Evolutionary conservation across 352 stramenopile species (phyloP).

Genomic region (Globisporangium middletonii): DNA sequence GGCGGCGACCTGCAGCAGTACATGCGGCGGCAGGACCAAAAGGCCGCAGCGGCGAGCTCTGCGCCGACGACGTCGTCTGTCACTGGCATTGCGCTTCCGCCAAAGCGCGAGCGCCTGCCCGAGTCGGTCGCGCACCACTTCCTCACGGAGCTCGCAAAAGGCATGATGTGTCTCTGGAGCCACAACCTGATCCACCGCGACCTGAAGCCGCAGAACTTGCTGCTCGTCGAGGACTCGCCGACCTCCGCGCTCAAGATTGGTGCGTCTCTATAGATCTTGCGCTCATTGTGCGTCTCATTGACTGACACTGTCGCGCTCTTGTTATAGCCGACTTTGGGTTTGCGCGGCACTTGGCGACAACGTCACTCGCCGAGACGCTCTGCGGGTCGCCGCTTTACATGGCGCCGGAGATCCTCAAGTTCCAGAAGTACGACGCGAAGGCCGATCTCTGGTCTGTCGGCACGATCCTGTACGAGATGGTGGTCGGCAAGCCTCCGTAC

Average conservation of each 20-base stretch:
- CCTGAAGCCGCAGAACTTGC: slow-evolving; percentile 95
- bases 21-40: slow-evolving; percentile 68
- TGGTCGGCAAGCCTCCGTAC: slow-evolving; percentile 91
- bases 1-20: slow-evolving; percentile 94
- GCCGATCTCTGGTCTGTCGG: slow-evolving; percentile 96
- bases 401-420: slow-evolving; percentile 95
- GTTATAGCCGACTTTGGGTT: slow-evolving; percentile 95
- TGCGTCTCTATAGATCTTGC: slow-evolving; percentile 6
- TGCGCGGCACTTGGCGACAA: slow-evolving; percentile 88
- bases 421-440: slow-evolving; percentile 95
- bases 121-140: slow-evolving; percentile 60
- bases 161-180: slow-evolving; percentile 68
- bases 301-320: slow-evolving; percentile 9
- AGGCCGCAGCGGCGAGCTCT: neutral
- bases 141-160: slow-evolving; percentile 53
- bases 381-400: slow-evolving; percentile 97
- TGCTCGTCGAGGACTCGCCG: slow-evolving; percentile 74
- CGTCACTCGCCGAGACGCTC: slow-evolving; percentile 93
- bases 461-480: slow-evolving; percentile 95
- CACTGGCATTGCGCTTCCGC: neutral
- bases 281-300: neutral
- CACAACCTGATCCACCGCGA: slow-evolving; percentile 86
- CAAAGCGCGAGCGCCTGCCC: slow-evolving; percentile 3
- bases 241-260: slow-evolving; percentile 62
- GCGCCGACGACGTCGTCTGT: neutral